Evolutionary conservation across 2,329 filamentous ascomycete species (phyloP), one percentile per base, ranked within the genome.

Genomic region (Sphaerulina vaccinii): DNA sequence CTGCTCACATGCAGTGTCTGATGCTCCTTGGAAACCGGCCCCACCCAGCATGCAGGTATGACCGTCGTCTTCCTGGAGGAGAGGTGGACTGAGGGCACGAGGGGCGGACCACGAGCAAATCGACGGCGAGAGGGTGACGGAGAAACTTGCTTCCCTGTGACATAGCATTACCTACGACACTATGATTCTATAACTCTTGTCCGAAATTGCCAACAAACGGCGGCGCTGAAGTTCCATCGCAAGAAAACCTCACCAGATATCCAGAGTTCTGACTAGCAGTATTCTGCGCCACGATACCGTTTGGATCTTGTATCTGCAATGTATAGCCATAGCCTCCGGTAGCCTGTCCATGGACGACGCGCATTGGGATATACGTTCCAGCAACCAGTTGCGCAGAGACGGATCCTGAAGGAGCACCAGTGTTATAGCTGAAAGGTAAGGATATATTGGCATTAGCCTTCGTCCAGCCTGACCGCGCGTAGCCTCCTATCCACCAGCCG

Each of bases 311-410:
- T 11, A 56, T 42, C 13, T 24, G 37, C 1, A 56, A 7, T 2
- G 32, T 16, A 40, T 42, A 56, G 9, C 37, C 46, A 39, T 22
- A 48, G 10, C 54, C 54, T 3, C 54, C 50, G 21, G 38, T 38
- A 10, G 36, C 50, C 21, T 56, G 54, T n/a, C 46, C 50, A 42
- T 48, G 43, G 2, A 55, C 47, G n/a, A 57, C 18, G 9, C 55
- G 27, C 8, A 57, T 45, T 1, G 55, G 55, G 15, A 57, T 10
- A 29, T 51, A 51, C 1, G 37, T 47, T 1, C 54, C 54, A 3
- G 37, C 46, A 1, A 19, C 38, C 10, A 57, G 29, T 24, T 40
- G 43, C 1, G n/a, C 21, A 2, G 43, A 18, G 16, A 48, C 27
- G 5, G 11, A n/a, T 5, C 43, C 29, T 3, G 22, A 21, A 3